Evolutionary conservation across 495 filamentous ascomycete species (phyloP).

Genomic region (Lindgomyces ingoldianus): DNA sequence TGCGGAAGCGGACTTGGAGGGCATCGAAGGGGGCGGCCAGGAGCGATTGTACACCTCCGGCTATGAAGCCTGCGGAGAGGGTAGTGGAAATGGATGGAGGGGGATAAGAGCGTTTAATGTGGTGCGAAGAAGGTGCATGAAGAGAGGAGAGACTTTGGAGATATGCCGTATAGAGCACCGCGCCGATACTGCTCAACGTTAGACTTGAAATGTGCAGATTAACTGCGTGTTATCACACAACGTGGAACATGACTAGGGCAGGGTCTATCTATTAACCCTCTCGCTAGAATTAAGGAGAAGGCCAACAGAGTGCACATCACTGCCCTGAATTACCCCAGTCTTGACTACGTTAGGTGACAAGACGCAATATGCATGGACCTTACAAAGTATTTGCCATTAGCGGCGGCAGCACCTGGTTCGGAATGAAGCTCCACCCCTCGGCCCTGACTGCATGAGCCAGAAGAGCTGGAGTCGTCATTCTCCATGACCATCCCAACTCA

Average conservation of each 20-base stretch:
- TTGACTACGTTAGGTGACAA: too few relatives aligned
- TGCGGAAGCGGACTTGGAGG: slow-evolving; percentile 75
- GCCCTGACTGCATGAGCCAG: slow-evolving; percentile 75
- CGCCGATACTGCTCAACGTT: slow-evolving; percentile 62
- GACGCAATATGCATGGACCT: too few relatives aligned
- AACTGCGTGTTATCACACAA: too few relatives aligned
- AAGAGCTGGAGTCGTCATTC: slow-evolving; percentile 75
- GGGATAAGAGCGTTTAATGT: slow-evolving; percentile 71
- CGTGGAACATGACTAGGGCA: too few relatives aligned
- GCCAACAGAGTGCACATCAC: too few relatives aligned
- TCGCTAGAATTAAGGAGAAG: too few relatives aligned
- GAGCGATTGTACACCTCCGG: slow-evolving; percentile 75
- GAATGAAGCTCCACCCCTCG: slow-evolving; percentile 84
- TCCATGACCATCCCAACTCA: slow-evolving; percentile 64
- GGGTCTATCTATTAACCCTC: too few relatives aligned
- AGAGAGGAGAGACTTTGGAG: slow-evolving; percentile 73
- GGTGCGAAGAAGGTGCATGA: slow-evolving; percentile 69
- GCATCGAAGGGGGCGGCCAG: slow-evolving; percentile 88
- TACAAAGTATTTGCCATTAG: slow-evolving; percentile 77
- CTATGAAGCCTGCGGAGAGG: slow-evolving; percentile 74
- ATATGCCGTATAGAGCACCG: slow-evolving; percentile 84
- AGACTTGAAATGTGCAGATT: background rate
- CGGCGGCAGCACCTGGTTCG: slow-evolving; percentile 84
- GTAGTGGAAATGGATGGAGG: slow-evolving; percentile 66
- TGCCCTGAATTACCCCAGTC: too few relatives aligned